Evolutionary conservation across 2,329 filamentous ascomycete genomes (phyloP).

Genomic region (Rhynchosporium graminicola): DNA sequence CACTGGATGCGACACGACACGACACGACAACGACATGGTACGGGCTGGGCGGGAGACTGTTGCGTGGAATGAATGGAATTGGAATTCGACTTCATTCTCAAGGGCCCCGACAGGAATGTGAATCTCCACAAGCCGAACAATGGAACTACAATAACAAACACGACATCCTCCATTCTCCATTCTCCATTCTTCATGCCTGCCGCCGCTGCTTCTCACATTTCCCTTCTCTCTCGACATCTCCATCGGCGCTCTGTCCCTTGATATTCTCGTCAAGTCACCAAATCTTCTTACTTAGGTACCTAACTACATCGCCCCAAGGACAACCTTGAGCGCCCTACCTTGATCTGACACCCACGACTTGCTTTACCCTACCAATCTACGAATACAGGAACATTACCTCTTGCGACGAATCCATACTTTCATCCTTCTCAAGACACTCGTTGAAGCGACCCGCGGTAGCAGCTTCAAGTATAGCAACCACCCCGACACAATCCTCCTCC

Average conservation of each 20-base stretch:
- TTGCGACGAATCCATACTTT: too few species aligned
- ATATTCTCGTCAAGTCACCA: background rate
- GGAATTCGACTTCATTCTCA: background rate
- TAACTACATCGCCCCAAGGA: too few species aligned
- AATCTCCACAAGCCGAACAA: background rate
- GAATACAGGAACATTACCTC: too few species aligned
- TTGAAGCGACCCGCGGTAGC: background rate
- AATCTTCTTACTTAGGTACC: background rate
- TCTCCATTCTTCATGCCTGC: background rate
- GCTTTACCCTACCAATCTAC: too few species aligned
- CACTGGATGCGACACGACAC: background rate
- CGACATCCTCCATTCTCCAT: too few species aligned
- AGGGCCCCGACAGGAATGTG: background rate
- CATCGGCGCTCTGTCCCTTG: too few species aligned
- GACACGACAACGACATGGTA: background rate
- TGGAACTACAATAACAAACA: slow-evolving; percentile 1
- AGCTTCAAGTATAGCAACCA: background rate
- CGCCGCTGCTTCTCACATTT: background rate
- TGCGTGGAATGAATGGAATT: background rate
- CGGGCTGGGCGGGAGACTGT: background rate
- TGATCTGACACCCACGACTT: background rate
- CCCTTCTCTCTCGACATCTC: background rate
- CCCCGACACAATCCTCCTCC: background rate
- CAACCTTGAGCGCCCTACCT: slow-evolving; percentile 7
- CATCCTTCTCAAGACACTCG: background rate